Evolutionary conservation across 1,139 yeast species (phyloP).

Genomic region (Debaryomyces robertsiae): DNA sequence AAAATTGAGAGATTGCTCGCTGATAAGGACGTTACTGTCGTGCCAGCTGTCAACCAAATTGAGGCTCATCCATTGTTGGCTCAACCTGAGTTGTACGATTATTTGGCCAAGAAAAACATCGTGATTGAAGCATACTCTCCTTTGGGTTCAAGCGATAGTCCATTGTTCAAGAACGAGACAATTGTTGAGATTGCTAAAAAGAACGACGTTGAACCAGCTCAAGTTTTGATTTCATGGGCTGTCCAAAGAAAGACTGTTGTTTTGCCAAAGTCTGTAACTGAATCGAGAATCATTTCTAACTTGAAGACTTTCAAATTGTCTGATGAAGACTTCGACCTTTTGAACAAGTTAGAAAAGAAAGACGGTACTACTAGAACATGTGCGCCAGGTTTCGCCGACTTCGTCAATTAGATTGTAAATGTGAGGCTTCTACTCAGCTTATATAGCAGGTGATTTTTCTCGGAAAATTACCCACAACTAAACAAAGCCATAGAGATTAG

Average conservation of each 20-base stretch:
- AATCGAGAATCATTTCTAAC: constrained; percentile 37
- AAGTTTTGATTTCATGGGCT: constrained; percentile 56
- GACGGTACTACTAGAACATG: constrained; percentile 36
- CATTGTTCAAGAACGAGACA: constrained; percentile 46
- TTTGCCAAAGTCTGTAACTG: constrained; percentile 55
- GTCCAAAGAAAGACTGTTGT: constrained; percentile 54
- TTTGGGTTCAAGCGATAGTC: constrained; percentile 53
- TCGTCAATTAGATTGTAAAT: constrained; percentile 1
- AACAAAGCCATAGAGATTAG: too few species aligned
- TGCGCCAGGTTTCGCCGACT: constrained; percentile 22
- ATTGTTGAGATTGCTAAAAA: constrained; percentile 47
- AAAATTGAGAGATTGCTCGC: constrained; percentile 49
- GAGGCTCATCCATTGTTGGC: constrained; percentile 64
- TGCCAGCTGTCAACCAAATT: constrained; percentile 60
- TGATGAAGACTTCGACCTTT: constrained; percentile 37
- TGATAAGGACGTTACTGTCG: constrained; percentile 47
- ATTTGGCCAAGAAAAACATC: constrained; percentile 45
- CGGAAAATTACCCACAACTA: too few species aligned
- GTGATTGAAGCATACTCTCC: constrained; percentile 61
- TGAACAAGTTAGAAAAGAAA: constrained; percentile 33
- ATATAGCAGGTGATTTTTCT: too few species aligned
- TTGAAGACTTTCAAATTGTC: constrained; percentile 34
- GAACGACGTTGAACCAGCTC: constrained; percentile 46
- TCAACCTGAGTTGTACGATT: constrained; percentile 50
- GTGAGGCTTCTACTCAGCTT: too few species aligned